Evolutionary conservation across 2,329 filamentous ascomycete species (phyloP).

Genomic region (Nannizziopsis barbatae): DNA sequence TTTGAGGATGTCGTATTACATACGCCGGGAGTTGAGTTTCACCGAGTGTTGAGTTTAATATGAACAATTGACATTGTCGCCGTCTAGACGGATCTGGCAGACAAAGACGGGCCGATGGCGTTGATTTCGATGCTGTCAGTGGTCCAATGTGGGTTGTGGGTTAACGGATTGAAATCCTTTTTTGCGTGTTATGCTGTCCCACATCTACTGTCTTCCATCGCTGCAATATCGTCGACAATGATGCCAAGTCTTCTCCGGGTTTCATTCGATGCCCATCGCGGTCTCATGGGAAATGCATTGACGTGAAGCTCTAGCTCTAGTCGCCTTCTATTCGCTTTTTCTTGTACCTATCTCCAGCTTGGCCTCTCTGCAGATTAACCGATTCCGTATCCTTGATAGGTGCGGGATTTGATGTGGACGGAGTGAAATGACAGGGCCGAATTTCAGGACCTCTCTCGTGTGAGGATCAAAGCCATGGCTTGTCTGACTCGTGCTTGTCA

Average conservation of each 20-base stretch:
- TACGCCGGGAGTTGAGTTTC: slow-evolving; percentile 49
- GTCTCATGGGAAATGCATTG: slow-evolving; percentile 1
- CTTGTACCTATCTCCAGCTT: background rate
- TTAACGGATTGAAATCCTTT: background rate
- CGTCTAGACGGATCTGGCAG: background rate
- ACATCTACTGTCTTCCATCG: background rate
- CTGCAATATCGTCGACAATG: background rate
- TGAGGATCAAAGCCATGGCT: slow-evolving; percentile 92
- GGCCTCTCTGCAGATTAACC: too few relatives aligned
- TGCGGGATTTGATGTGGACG: slow-evolving; percentile 8
- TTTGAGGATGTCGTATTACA: slow-evolving; percentile 71
- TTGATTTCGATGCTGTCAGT: background rate
- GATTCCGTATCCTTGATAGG: background rate
- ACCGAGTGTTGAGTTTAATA: slow-evolving; percentile 21
- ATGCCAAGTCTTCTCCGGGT: background rate
- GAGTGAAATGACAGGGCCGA: slow-evolving; percentile 18
- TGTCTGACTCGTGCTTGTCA: slow-evolving; percentile 49
- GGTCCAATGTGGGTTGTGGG: background rate
- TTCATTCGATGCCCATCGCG: background rate
- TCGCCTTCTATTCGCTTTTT: background rate
- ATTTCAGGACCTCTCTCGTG: slow-evolving; percentile 71
- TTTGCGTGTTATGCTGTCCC: background rate
- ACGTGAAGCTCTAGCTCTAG: slow-evolving; percentile 1
- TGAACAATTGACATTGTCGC: slow-evolving; percentile 7
- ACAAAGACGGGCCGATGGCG: background rate